Evolutionary conservation across 495 filamentous ascomycete genomes (phyloP), one percentile per base, ranked within the genome.

Genomic region (Clavariopsis aquatica): DNA sequence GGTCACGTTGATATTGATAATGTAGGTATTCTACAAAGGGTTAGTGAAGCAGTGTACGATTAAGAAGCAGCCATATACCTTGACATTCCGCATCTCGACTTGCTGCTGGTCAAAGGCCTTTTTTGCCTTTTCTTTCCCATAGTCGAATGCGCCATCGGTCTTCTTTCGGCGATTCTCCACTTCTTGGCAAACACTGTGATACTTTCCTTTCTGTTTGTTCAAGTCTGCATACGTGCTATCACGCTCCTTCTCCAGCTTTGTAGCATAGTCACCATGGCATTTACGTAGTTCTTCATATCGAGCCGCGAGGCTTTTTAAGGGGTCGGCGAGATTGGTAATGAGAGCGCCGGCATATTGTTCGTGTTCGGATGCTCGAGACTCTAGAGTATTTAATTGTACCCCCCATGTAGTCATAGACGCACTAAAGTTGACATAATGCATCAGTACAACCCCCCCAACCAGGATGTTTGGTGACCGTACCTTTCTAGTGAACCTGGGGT

Each of bases 371-470:
- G 95, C 94, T 57, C 90, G 82, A n/a, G 85, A 81, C 76, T 98
- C 94, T 12, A 97, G 82, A 0, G 92, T 91, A 8, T 84, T 90
- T 49, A 99, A 83, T 76, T 97, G 95, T 9, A 92, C 92, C 12
- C 89, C 89, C 94, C 94, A 99, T 31, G 94, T 98, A 8, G 93
- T 97, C 70, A 99, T 82, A 29, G 92, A 96, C 26, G 95, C 93
- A 73, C 92, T 80, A 57, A 17, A 19, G n/a, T 41, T 20, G 3
- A 43, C 38, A n/a, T 19, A 3, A 24, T 31, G 12, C 28, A 49
- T 68, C 49, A 65, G 49, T 52, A 41, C 9, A 19, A 17, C 28
- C 45, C 45, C 43, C 3, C 24, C 4, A 2, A 10, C 28, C n/a
- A 51, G 23, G 19, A 2, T 41, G 22, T 23, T 8, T 47, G 28